phyloP scores from a whole-genome alignment of 2,329 filamentous ascomycete species.

The Apiospora saccharicola region DNA sequence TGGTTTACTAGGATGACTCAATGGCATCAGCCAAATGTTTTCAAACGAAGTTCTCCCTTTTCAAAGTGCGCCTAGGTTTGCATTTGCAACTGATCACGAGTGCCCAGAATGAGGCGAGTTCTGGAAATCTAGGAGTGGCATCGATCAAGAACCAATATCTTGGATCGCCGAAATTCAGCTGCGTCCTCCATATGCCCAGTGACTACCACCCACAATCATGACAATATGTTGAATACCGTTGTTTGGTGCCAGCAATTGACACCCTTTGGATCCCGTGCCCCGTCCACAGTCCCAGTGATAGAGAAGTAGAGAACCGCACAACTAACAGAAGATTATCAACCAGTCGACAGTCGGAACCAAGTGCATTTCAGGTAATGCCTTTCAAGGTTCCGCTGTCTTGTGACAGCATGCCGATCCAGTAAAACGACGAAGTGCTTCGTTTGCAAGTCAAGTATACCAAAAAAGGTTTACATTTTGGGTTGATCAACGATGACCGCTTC shows the following conservation, averaged over 20 bases:
- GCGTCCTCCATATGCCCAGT: neutral
- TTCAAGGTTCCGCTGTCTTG: conserved; percentile 6
- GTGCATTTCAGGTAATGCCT: neutral
- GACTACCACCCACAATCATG: neutral
- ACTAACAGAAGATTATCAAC: neutral
- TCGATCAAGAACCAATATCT: conserved; percentile 1
- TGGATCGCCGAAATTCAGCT: neutral
- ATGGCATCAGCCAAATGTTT: neutral
- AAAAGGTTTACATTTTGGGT: neutral
- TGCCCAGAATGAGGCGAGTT: neutral
- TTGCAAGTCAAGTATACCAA: neutral
- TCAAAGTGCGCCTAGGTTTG: neutral
- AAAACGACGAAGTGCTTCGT: neutral
- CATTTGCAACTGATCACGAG: neutral
- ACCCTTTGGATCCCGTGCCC: conserved; percentile 5
- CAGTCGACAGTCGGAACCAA: neutral
- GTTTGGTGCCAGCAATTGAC: conserved; percentile 12
- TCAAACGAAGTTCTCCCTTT: neutral
- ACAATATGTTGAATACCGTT: neutral
- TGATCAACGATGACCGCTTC: neutral
- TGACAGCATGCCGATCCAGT: neutral
- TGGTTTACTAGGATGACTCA: neutral
- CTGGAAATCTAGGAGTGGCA: neutral
- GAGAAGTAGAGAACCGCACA: neutral
- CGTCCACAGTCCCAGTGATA: neutral